These are phyloP conservation scores for Alternaria incomplexa DNA, from an alignment of 2,329 filamentous ascomycete genomes.

Conservation along the genomic window DNA sequence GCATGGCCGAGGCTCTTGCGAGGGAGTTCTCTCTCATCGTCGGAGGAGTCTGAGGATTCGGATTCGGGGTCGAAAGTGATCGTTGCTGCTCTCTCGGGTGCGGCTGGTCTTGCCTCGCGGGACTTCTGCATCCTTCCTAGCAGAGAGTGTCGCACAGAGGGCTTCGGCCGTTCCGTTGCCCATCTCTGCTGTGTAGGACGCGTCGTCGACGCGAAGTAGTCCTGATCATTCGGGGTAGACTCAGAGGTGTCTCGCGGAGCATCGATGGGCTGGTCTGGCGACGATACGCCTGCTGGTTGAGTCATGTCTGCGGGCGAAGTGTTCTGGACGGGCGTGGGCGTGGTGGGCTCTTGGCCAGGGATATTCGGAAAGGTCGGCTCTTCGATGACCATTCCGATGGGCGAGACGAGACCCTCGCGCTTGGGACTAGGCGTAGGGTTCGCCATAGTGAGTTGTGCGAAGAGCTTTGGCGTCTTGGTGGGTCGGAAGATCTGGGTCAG, in stretches of 20 bases:
- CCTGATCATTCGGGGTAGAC: background rate
- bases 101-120: constrained; percentile 16
- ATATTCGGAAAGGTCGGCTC: constrained; percentile 33
- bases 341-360: constrained; percentile 9
- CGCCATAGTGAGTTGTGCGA: constrained; percentile 20
- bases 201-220: constrained; percentile 3
- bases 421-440: constrained; percentile 12
- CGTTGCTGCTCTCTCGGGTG: constrained; percentile 28
- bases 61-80: constrained; percentile 41
- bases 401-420: constrained; percentile 16
- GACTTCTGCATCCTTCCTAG: constrained; percentile 24
- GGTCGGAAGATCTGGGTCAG: background rate
- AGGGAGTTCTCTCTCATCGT: constrained; percentile 28
- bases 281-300: background rate
- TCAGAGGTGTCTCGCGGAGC: background rate
- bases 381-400: constrained; percentile 27
- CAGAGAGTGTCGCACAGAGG: constrained; percentile 27
- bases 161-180: constrained; percentile 40
- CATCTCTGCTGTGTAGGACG: constrained; percentile 35
- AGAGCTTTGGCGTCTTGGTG: background rate
- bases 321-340: background rate
- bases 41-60: constrained; percentile 30
- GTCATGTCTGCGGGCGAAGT: background rate
- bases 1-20: constrained; percentile 24
- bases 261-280: background rate